Percentiles rank a stretch among this genome's conserved stretches.
Conservation (phyloP, 2,329 filamentous ascomycete species). For the Xylaria sp. region DNA sequence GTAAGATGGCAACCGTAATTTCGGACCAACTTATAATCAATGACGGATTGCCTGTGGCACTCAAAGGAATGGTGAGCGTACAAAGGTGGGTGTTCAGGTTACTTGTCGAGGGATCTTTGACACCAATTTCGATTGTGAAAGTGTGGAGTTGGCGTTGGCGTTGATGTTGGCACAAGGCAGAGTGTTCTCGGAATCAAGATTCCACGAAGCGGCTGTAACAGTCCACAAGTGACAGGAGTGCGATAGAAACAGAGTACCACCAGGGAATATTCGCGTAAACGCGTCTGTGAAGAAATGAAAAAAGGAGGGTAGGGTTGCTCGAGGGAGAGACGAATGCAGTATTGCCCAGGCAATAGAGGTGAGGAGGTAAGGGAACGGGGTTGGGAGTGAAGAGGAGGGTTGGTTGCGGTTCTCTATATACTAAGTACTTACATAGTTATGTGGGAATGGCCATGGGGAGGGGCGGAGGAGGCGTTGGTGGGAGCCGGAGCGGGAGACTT, state of each 20-base stretch:
- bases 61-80: slow-evolving; percentile 22
- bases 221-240: slow-evolving; percentile 4
- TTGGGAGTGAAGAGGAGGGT: neutral
- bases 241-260: slow-evolving; percentile 12
- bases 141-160: neutral
- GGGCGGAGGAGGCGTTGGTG: neutral
- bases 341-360: slow-evolving; percentile 12
- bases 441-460: neutral
- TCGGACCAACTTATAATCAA: slow-evolving; percentile 18
- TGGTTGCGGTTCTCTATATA: neutral
- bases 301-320: neutral
- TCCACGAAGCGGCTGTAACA: slow-evolving; percentile 17
- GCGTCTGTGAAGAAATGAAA: neutral
- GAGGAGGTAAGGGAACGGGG: slow-evolving; percentile 16
- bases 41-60: slow-evolving; percentile 6
- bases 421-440: too few relatives aligned
- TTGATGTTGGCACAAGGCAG: slow-evolving; percentile 18
- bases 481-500: neutral
- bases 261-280: slow-evolving; percentile 14
- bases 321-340: slow-evolving; percentile 2
- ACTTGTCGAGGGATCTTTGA: slow-evolving; percentile 16
- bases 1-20: neutral
- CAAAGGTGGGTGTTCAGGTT: slow-evolving; percentile 7
- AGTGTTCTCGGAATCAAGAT: slow-evolving; percentile 4
- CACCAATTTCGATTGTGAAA: slow-evolving; percentile 2